Conservation (phyloP, 1,284 basidiomycete genomes). For the Fomitopsis betulina region DNA sequence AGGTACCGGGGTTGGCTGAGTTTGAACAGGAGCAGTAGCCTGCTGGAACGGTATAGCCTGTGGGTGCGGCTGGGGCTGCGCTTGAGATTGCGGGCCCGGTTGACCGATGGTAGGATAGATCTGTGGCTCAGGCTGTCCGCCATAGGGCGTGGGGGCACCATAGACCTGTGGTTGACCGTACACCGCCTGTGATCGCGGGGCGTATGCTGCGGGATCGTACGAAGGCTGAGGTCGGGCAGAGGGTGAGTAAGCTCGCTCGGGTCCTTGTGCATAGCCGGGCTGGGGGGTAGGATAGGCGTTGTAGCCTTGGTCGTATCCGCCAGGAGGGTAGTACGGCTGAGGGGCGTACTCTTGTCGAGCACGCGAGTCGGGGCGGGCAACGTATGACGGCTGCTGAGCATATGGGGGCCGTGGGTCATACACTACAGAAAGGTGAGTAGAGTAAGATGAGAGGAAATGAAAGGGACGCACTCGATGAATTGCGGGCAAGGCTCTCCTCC, state of each 20-base stretch:
- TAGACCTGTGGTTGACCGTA: slow-evolving; percentile 19
- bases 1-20: background rate
- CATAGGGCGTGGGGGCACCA: slow-evolving; percentile 13
- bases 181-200: slow-evolving; percentile 22
- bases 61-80: slow-evolving; percentile 13
- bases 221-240: slow-evolving; percentile 23
- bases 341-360: slow-evolving; percentile 21
- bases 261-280: slow-evolving; percentile 27
- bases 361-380: slow-evolving; percentile 25
- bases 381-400: slow-evolving; percentile 21
- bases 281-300: slow-evolving; percentile 31
- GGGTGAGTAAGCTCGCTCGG: slow-evolving; percentile 21
- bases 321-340: slow-evolving; percentile 37
- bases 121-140: slow-evolving; percentile 12
- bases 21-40: background rate
- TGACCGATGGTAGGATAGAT: slow-evolving; percentile 8
- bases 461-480: slow-evolving; percentile 50
- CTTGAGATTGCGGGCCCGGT: slow-evolving; percentile 14
- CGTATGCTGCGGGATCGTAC: slow-evolving; percentile 34
- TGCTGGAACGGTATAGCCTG: background rate
- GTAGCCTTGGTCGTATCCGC: slow-evolving; percentile 46
- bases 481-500: slow-evolving; percentile 81
- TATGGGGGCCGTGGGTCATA: slow-evolving; percentile 28
- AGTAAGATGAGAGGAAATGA: background rate
- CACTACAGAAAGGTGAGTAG: slow-evolving; percentile 12